These are phyloP conservation scores for Tillandsia leiboldiana DNA, from an alignment of 176 grass and related monocot species.

Conservation along the genomic window DNA sequence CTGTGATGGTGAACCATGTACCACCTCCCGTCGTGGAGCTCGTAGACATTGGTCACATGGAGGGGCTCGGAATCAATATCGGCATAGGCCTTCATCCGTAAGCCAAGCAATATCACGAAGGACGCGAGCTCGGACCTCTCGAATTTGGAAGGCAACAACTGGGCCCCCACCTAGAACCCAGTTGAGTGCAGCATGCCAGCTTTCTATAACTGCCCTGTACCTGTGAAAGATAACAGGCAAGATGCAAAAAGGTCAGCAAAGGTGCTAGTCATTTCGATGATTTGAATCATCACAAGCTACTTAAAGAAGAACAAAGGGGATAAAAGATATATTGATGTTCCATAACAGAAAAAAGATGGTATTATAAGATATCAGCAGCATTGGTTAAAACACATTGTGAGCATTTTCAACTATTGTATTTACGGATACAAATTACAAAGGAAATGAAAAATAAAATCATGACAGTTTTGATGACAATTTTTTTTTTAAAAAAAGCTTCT, in stretches of 20 bases:
- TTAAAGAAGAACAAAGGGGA: no score
- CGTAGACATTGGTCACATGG: slow-evolving; percentile 77
- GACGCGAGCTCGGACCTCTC: slow-evolving; percentile 63
- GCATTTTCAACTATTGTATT: no score
- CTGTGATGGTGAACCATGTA: slow-evolving; percentile 90
- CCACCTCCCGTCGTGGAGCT: slow-evolving; percentile 59
- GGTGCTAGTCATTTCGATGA: no score
- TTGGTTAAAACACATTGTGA: no score
- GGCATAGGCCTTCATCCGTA: slow-evolving; percentile 60
- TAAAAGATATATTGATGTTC: no score
- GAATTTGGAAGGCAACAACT: slow-evolving; percentile 57
- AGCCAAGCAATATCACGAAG: slow-evolving; percentile 68
- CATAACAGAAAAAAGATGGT: no score
- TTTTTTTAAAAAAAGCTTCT: no score
- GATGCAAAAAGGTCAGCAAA: not conserved
- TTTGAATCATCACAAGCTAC: no score
- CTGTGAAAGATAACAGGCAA: slow-evolving; percentile 23
- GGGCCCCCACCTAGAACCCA: slow-evolving; percentile 83
- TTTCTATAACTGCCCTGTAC: slow-evolving; percentile 61
- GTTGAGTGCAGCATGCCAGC: slow-evolving; percentile 76
- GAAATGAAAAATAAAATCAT: no score
- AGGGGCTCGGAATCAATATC: slow-evolving; percentile 36
- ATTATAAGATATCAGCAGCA: no score
- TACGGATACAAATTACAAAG: no score
- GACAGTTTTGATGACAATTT: no score